Conservation (phyloP, 371 early-diverging fungal genomes). For the Mucor saturninus region DNA sequence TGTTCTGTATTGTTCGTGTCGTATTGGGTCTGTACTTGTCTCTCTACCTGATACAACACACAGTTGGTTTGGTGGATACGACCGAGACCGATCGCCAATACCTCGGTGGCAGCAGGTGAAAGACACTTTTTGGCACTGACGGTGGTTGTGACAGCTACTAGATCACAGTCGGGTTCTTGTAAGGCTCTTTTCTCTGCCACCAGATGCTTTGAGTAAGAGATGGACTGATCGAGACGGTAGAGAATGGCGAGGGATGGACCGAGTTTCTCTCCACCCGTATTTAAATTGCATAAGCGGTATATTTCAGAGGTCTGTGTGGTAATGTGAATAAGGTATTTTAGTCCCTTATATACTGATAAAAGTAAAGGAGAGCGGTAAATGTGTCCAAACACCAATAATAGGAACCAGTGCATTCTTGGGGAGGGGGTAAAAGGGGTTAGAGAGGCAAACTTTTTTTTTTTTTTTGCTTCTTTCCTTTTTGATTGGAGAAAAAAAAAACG, state of each 20-base stretch:
- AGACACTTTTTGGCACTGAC: slow-evolving; percentile 62
- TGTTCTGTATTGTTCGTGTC: slow-evolving; percentile 66
- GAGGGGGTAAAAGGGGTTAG: not conserved
- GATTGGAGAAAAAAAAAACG: too few species aligned
- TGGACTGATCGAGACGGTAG: slow-evolving; percentile 47
- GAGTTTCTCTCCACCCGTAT: slow-evolving; percentile 15
- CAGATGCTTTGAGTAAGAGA: slow-evolving; percentile 59
- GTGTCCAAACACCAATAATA: slow-evolving; percentile 52
- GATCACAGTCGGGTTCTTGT: slow-evolving; percentile 41
- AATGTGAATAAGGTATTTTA: slow-evolving; percentile 56
- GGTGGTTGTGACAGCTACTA: slow-evolving; percentile 39
- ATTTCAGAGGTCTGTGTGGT: slow-evolving; percentile 67
- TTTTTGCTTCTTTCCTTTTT: not conserved
- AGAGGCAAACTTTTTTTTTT: not conserved
- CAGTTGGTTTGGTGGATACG: slow-evolving; percentile 60
- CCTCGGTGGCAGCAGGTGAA: slow-evolving; percentile 53
- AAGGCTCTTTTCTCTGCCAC: slow-evolving; percentile 55
- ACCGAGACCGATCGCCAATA: slow-evolving; percentile 55
- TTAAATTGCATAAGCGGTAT: slow-evolving; percentile 59
- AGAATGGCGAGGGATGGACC: slow-evolving; percentile 8
- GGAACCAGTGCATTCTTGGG: slow-evolving; percentile 44
- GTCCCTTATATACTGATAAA: slow-evolving; percentile 54
- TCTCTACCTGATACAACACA: slow-evolving; percentile 64
- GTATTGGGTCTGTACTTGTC: slow-evolving; percentile 69
- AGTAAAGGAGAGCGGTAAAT: slow-evolving; percentile 58